Conservation (phyloP, 129 eudicot genomes). For the Gnaphalium uliginosum region DNA sequence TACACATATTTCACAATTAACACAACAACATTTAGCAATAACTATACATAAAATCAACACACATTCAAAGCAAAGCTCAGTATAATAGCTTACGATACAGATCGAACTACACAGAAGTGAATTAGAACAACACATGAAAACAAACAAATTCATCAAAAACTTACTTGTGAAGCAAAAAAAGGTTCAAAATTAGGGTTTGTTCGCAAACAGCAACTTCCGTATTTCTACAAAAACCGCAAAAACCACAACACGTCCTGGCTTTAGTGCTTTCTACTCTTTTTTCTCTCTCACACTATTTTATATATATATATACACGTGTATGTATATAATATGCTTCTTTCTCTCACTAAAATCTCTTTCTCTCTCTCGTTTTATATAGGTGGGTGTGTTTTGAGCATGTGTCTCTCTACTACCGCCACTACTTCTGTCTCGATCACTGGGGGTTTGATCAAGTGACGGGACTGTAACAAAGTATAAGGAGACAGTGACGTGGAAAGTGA, state of each 20-base stretch:
- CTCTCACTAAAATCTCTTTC: constrained; percentile 23
- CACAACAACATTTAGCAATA: background rate
- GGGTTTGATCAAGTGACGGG: constrained; percentile 26
- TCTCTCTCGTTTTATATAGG: constrained; percentile 26
- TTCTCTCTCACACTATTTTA: constrained; percentile 5
- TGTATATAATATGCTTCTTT: background rate
- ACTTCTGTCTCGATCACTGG: constrained; percentile 27
- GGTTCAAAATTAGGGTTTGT: background rate
- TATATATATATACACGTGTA: constrained; percentile 3
- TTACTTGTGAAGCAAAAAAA: background rate
- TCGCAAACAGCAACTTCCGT: background rate
- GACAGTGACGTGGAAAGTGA: constrained; percentile 13
- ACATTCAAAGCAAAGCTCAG: background rate
- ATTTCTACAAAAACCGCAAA: constrained; percentile 30
- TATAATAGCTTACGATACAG: background rate
- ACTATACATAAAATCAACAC: background rate
- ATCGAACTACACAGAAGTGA: background rate
- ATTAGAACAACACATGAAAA: background rate
- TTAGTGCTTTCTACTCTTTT: constrained; percentile 13
- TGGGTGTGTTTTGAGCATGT: constrained; percentile 19
- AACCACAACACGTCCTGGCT: constrained; percentile 31
- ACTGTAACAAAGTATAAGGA: constrained; percentile 8
- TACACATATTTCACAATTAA: background rate
- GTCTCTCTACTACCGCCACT: constrained; percentile 42
- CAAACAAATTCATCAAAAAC: background rate